Evolutionary conservation across 2,329 filamentous ascomycete species (phyloP).

Genomic region (Phyllosticta citribraziliensis): DNA sequence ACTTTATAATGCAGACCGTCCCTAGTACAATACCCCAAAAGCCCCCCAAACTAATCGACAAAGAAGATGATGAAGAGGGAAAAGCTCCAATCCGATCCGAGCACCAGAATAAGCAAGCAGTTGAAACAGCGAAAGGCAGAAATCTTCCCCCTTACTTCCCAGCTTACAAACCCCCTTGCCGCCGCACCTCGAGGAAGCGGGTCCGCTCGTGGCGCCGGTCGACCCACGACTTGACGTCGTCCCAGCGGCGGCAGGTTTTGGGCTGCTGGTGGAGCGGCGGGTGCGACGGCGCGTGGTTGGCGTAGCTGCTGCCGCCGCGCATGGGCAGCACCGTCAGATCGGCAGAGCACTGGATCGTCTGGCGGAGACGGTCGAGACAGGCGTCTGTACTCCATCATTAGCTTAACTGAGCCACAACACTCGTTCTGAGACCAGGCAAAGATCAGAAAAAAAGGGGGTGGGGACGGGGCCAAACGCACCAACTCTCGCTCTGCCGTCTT

Average conservation of each 20-base stretch:
- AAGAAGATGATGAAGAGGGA: no score
- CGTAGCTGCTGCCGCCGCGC: background rate
- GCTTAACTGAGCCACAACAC: background rate
- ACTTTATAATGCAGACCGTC: no score
- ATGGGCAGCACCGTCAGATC: slow-evolving; percentile 8
- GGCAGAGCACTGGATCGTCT: slow-evolving; percentile 7
- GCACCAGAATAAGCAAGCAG: no score
- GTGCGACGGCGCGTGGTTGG: background rate
- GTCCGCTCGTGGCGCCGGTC: slow-evolving; percentile 8
- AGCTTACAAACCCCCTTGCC: background rate
- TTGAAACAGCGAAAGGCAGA: background rate
- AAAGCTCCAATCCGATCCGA: no score
- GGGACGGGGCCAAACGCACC: background rate
- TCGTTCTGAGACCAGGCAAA: background rate
- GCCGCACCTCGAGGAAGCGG: background rate
- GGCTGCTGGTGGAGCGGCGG: background rate
- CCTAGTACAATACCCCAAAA: no score
- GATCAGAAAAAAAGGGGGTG: background rate
- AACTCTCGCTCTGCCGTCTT: background rate
- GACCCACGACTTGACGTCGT: slow-evolving; percentile 6
- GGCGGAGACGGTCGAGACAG: slow-evolving; percentile 9
- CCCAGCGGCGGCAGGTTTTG: slow-evolving; percentile 6
- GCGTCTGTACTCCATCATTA: slow-evolving; percentile 1
- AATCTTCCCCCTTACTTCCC: background rate
- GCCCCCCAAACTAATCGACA: no score